These are phyloP conservation scores for Pyrenophora graminea DNA, from an alignment of 2,329 filamentous ascomycete genomes.

Conservation along the genomic window DNA sequence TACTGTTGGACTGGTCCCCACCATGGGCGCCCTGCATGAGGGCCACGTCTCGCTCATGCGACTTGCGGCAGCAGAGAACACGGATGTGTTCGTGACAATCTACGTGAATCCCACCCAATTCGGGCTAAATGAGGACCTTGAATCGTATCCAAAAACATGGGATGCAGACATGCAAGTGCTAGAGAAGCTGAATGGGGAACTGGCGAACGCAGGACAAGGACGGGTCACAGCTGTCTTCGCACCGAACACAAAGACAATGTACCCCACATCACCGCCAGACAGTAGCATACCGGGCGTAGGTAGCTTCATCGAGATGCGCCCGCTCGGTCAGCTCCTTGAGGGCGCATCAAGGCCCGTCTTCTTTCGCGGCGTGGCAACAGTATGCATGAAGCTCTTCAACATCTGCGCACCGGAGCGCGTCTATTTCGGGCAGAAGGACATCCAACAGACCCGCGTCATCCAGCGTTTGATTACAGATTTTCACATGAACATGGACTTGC, in stretches of 20 bases:
- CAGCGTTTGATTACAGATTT: conserved; percentile 87
- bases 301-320: conserved; percentile 89
- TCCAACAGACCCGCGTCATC: conserved; percentile 93
- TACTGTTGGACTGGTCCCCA: conserved; percentile 86
- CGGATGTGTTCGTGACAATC: conserved; percentile 85
- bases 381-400: conserved; percentile 93
- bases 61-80: conserved; percentile 80
- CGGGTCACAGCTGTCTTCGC: conserved; percentile 83
- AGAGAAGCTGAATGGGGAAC: conserved; percentile 68
- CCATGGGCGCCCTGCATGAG: conserved; percentile 95
- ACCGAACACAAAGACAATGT: conserved; percentile 81
- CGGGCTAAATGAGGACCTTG: conserved; percentile 83
- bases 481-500: conserved; percentile 73
- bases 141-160: conserved; percentile 90
- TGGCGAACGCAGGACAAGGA: conserved; percentile 62
- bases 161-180: conserved; percentile 72
- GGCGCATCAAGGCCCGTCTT: conserved; percentile 88
- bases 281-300: conserved; percentile 75
- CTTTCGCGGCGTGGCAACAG: conserved; percentile 92
- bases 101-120: conserved; percentile 99
- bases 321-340: conserved; percentile 79
- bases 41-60: conserved; percentile 88
- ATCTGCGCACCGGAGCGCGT: conserved; percentile 76
- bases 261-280: conserved; percentile 77
- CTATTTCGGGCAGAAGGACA: conserved; percentile 97